These are phyloP conservation scores for Penicillium frequentans DNA, from an alignment of 2,329 filamentous ascomycete genomes.

Conservation along the genomic window DNA sequence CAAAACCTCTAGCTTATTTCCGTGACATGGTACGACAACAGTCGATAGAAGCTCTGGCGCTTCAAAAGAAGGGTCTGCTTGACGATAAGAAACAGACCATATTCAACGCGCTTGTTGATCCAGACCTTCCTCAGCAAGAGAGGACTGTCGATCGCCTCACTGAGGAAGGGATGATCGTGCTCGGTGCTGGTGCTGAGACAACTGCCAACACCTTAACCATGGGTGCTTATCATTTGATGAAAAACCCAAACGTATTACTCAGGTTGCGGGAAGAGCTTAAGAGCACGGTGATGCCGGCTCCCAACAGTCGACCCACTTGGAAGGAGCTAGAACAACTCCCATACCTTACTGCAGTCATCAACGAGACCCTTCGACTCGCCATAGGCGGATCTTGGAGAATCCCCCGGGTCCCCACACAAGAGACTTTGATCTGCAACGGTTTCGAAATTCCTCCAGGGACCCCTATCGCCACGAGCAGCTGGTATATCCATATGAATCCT, in stretches of 20 bases:
- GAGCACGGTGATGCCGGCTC: conserved; percentile 26
- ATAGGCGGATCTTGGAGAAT: too few species aligned
- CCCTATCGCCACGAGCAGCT: too few species aligned
- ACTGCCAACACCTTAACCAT: conserved; percentile 30
- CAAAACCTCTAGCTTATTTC: too few species aligned
- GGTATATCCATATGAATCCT: too few species aligned
- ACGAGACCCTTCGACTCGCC: too few species aligned
- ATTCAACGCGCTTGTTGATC: background rate
- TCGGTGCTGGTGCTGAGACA: conserved; percentile 44
- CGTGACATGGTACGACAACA: background rate
- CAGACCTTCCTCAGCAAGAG: background rate
- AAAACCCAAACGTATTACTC: conserved; percentile 11
- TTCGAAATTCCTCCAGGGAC: too few species aligned
- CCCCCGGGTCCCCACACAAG: too few species aligned
- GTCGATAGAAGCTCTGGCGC: background rate
- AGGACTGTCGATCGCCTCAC: background rate
- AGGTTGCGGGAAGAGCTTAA: conserved; percentile 31
- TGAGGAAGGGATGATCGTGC: conserved; percentile 41
- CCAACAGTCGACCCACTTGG: conserved; percentile 23
- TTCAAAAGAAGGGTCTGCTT: background rate
- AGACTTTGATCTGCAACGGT: too few species aligned
- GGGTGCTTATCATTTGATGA: conserved; percentile 27
- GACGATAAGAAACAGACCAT: background rate
- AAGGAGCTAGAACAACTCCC: conserved; percentile 41
- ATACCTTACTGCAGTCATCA: conserved; percentile 27